Percentiles rank a stretch among this genome's conserved stretches.
Conservation (phyloP, 2,329 filamentous ascomycete species). For the Trichoderma atroviride region DNA sequence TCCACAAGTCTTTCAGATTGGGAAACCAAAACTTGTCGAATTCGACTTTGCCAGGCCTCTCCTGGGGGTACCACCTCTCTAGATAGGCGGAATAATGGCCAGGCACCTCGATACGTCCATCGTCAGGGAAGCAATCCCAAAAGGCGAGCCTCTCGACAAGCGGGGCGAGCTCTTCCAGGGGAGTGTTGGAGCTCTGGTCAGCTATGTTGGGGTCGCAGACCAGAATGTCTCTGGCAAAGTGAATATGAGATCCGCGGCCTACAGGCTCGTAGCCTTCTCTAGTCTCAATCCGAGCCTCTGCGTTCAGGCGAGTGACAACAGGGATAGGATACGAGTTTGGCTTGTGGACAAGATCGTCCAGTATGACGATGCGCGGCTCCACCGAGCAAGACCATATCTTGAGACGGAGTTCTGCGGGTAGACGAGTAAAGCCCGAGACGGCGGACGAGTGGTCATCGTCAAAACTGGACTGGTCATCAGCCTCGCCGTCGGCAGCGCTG, state of each 20-base stretch:
- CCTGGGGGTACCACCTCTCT: conserved; percentile 38
- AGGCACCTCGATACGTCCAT: conserved; percentile 40
- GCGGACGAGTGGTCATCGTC: conserved; percentile 10
- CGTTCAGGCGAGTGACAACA: conserved; percentile 42
- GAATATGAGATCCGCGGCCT: conserved; percentile 41
- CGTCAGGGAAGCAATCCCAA: conserved; percentile 47
- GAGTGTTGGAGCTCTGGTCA: conserved; percentile 38
- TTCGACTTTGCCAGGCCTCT: conserved; percentile 39
- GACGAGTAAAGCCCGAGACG: conserved; percentile 34
- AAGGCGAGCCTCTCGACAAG: conserved; percentile 42
- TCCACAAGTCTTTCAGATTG: conserved; percentile 44
- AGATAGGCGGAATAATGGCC: conserved; percentile 43
- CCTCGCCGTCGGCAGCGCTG: conserved; percentile 23
- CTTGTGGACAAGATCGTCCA: conserved; percentile 40
- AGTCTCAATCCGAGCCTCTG: conserved; percentile 41
- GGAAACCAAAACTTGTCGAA: conserved; percentile 46
- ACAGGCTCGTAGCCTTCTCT: conserved; percentile 42
- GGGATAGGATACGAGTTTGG: conserved; percentile 40
- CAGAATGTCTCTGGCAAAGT: conserved; percentile 43
- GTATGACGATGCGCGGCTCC: conserved; percentile 43
- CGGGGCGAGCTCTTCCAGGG: conserved; percentile 40
- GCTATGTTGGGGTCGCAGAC: conserved; percentile 44
- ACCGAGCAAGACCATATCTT: conserved; percentile 44
- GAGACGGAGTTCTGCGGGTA: conserved; percentile 43
- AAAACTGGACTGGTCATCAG: conserved; percentile 17